These are phyloP conservation scores for Fraxinus xanthoxyloides DNA, from an alignment of 305 asterid genomes.

Conservation along the genomic window DNA sequence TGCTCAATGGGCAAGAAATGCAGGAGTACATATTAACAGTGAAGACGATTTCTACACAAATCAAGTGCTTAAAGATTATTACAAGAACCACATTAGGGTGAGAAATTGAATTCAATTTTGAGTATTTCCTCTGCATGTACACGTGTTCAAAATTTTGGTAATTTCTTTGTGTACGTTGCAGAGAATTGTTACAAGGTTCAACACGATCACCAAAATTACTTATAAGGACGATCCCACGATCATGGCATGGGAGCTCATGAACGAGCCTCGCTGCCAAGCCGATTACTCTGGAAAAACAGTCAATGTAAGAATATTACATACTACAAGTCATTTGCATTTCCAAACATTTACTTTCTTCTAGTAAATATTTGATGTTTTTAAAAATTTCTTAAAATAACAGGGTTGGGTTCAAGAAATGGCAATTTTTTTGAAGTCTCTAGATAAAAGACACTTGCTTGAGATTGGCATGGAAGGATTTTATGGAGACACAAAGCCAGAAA, in stretches of 20 bases:
- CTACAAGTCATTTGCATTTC: not conserved
- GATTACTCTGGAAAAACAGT: conserved; percentile 49
- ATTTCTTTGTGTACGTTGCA: conserved; percentile 5
- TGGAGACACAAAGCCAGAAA: conserved; percentile 44
- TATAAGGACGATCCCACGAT: conserved; percentile 51
- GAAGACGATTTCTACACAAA: conserved; percentile 81
- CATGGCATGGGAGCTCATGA: conserved; percentile 68
- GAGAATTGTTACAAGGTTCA: conserved; percentile 44
- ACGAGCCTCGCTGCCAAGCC: conserved; percentile 50
- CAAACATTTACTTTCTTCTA: not conserved
- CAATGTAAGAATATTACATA: conserved; percentile 24
- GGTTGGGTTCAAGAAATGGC: conserved; percentile 82
- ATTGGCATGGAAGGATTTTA: conserved; percentile 87
- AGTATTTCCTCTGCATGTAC: not conserved
- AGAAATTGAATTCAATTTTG: not conserved
- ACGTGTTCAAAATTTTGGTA: not conserved
- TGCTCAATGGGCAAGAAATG: conserved; percentile 47
- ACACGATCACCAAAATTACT: conserved; percentile 37
- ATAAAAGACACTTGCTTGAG: conserved; percentile 55
- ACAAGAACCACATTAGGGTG: conserved; percentile 58
- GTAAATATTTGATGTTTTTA: too few relatives aligned
- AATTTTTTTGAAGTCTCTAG: conserved; percentile 55
- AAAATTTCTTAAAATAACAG: conserved; percentile 25
- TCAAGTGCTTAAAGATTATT: conserved; percentile 46
- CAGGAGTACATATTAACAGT: conserved; percentile 28